These are phyloP conservation scores for Tephrocybe sp. DNA, from an alignment of 768 basidiomycete species.

Conservation along the genomic window DNA sequence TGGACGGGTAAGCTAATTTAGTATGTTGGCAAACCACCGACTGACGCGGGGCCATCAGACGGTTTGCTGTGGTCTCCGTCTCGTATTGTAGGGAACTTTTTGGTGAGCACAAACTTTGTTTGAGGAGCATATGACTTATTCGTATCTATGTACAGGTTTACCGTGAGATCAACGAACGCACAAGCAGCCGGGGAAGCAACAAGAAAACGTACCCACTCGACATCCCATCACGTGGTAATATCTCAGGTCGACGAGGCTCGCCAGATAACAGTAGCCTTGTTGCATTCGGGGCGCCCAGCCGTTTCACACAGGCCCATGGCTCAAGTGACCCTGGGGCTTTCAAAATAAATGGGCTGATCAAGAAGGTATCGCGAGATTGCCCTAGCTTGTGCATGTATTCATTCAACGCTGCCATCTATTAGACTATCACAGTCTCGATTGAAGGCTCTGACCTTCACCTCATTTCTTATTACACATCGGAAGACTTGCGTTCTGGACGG, in stretches of 20 bases:
- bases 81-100: slow-evolving; percentile 80
- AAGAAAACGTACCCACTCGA: slow-evolving; percentile 52
- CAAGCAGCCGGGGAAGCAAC: slow-evolving; percentile 51
- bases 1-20: slow-evolving; percentile 61
- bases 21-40: slow-evolving; percentile 12
- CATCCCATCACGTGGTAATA: slow-evolving; percentile 34
- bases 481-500: slow-evolving; percentile 69
- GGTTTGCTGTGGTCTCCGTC: slow-evolving; percentile 80
- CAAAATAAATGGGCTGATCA: slow-evolving; percentile 72
- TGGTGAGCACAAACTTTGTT: slow-evolving; percentile 42
- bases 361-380: slow-evolving; percentile 51
- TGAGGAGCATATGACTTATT: slow-evolving; percentile 2
- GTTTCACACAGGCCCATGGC: slow-evolving; percentile 28
- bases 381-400: neutral
- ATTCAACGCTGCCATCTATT: neutral
- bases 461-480: slow-evolving; percentile 80
- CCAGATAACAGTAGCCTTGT: slow-evolving; percentile 37
- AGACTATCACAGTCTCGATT: slow-evolving; percentile 86
- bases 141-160: slow-evolving; percentile 57
- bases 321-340: slow-evolving; percentile 55
- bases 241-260: slow-evolving; percentile 36
- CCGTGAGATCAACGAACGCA: slow-evolving; percentile 72
- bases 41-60: slow-evolving; percentile 31
- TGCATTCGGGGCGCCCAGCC: slow-evolving; percentile 30
- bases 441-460: slow-evolving; percentile 80